Conservation (phyloP, 129 eudicot genomes). For the Gnaphalium uliginosum region DNA sequence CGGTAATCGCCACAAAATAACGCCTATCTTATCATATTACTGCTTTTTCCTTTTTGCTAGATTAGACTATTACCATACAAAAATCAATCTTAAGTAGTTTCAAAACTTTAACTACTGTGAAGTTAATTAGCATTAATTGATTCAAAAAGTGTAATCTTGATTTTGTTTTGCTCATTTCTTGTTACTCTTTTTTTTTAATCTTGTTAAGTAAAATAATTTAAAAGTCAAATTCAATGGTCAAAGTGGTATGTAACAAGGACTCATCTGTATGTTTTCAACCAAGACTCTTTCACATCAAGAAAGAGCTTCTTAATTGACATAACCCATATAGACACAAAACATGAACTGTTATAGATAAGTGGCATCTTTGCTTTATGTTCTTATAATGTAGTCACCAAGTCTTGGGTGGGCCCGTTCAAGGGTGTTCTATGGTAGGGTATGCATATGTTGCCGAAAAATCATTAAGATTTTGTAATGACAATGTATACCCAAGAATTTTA, state of each 20-base stretch:
- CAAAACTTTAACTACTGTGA: not conserved
- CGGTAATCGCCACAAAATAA: constrained; percentile 2
- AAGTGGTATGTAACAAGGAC: constrained; percentile 19
- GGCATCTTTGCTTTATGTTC: constrained; percentile 4
- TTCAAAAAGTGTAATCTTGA: not conserved
- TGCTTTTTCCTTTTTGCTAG: not conserved
- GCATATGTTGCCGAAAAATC: not conserved
- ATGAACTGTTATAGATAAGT: constrained; percentile 12
- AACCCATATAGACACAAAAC: constrained; percentile 30
- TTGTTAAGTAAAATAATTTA: not conserved
- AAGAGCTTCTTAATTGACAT: constrained; percentile 26
- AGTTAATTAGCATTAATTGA: not conserved
- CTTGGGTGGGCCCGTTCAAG: constrained; percentile 2
- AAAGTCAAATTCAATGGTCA: not conserved
- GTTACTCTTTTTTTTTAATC: not conserved
- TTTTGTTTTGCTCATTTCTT: not conserved
- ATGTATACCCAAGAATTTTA: not conserved
- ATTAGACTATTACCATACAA: not conserved
- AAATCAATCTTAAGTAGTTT: not conserved
- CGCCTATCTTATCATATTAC: not conserved
- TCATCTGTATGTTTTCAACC: constrained; percentile 1
- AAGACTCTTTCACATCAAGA: constrained; percentile 11
- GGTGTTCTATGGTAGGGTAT: constrained; percentile 13
- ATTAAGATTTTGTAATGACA: not conserved
- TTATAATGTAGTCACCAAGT: constrained; percentile 1